Evolutionary conservation across 2,329 filamentous ascomycete genomes (phyloP), one percentile per base, ranked within the genome.

Genomic region (Teratosphaeria zuluensis): DNA sequence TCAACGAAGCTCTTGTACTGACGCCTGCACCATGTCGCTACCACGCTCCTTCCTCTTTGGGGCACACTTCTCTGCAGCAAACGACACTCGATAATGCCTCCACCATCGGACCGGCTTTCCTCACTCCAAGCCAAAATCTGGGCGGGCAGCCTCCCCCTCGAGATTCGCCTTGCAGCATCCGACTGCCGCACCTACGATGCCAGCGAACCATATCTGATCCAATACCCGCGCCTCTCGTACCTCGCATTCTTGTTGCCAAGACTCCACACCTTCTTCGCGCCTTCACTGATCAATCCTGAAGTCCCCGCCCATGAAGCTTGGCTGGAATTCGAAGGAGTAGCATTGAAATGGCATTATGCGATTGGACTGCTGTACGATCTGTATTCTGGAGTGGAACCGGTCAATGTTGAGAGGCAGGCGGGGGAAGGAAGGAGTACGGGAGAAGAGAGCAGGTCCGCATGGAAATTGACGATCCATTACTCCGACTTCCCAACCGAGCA

Each of bases 321-420:
- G 81, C 81, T 90, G 63, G 84, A 82, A 1, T 86, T 84, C 67
- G 84, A 89, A 69, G 80, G 78, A 14, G 85, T 89, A 16, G 82
- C 84, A 2, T 71, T 89, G 63, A 88, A 87, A 75, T 87, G 85
- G 84, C 86, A 89, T 67, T 85, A 87, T 60, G 86, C 87, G 0
- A 70, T 87, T 11, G 87, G 87, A 1, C 74, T 90, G 11, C 77
- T 89, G 4, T 88, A 84, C 68, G 87, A 89, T 70, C 76, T 89
- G 5, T 88, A 88, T 65, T 81, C 83, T 2, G 83, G 83, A 19
- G 78, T 77, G 24, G 80, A 79, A 58, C 78, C 79, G 1, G 69
- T 78, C 31, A 16, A 21, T 12, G 46, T 14, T 56, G 54, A 24
- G 31, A 51, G 31, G 30, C 3, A 14, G 21, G 19, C n/a, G 24